Evolutionary conservation across 352 stramenopile species (phyloP).

Genomic region (Phytophthora kernoviae): DNA sequence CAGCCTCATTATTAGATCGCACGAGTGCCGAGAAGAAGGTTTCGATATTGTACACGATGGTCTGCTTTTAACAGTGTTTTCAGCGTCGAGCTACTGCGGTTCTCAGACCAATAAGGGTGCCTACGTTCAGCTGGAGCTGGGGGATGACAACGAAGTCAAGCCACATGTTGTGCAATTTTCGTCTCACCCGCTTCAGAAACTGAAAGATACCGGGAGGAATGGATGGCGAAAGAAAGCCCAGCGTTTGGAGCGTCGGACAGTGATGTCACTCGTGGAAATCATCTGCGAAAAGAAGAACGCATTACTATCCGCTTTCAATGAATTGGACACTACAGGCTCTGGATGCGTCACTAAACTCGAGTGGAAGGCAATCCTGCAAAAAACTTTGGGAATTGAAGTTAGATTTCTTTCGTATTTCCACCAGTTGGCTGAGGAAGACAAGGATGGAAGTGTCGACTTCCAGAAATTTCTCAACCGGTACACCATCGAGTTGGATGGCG

Average conservation of each 20-base stretch:
- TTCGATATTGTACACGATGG: conserved; percentile 90
- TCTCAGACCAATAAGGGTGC: conserved; percentile 92
- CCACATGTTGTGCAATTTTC: conserved; percentile 93
- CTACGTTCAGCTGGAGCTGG: conserved; percentile 70
- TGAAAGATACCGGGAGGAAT: conserved; percentile 65
- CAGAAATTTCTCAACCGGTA: conserved; percentile 80
- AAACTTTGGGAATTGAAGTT: conserved; percentile 64
- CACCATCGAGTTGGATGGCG: conserved; percentile 61
- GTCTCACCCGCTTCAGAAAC: conserved; percentile 82
- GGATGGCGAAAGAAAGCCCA: conserved; percentile 83
- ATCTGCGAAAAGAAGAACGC: conserved; percentile 82
- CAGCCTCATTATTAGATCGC: conserved; percentile 92
- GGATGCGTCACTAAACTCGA: conserved; percentile 66
- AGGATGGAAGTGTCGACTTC: conserved; percentile 67
- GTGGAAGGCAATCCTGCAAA: conserved; percentile 67
- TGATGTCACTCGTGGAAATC: conserved; percentile 82
- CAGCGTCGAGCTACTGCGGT: conserved; percentile 91
- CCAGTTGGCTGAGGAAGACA: conserved; percentile 54
- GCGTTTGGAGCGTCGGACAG: conserved; percentile 66
- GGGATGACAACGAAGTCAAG: conserved; percentile 80
- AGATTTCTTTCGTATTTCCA: conserved; percentile 77
- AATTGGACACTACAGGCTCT: conserved; percentile 37
- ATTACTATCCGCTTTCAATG: conserved; percentile 54
- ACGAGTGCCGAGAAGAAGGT: conserved; percentile 92
- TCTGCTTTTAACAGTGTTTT: conserved; percentile 91